Evolutionary conservation across 2,329 filamentous ascomycete genomes (phyloP).

Genomic region (Pseudogymnoascus sp.): DNA sequence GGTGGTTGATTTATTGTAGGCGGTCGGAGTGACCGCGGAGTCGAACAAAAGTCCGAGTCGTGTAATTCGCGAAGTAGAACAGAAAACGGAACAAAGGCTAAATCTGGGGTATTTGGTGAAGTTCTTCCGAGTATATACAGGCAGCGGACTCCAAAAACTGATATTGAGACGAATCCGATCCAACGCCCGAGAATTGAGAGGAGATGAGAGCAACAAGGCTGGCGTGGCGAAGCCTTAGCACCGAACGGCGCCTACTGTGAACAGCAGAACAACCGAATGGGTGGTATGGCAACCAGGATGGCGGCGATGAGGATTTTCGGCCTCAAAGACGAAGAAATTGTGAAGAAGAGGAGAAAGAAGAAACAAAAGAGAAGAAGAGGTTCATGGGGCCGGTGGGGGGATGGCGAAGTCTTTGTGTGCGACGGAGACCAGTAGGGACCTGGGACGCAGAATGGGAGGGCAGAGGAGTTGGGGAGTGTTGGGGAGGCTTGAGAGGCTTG

Average conservation of each 20-base stretch:
- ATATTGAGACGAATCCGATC: slow-evolving; percentile 8
- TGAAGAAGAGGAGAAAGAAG: slow-evolving; percentile 18
- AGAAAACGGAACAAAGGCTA: slow-evolving; percentile 10
- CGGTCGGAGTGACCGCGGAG: slow-evolving; percentile 15
- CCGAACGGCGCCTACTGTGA: slow-evolving; percentile 19
- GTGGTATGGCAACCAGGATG: slow-evolving; percentile 19
- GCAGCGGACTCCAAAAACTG: slow-evolving; percentile 6
- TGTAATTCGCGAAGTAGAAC: slow-evolving; percentile 15
- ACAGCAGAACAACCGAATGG: slow-evolving; percentile 18
- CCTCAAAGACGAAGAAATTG: slow-evolving; percentile 13
- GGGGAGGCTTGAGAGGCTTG: not conserved
- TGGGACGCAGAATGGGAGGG: slow-evolving; percentile 13
- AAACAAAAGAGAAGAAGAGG: slow-evolving; percentile 16
- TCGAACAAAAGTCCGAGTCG: slow-evolving; percentile 11
- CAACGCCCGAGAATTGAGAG: slow-evolving; percentile 12
- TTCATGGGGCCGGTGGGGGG: slow-evolving; percentile 14
- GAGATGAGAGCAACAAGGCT: slow-evolving; percentile 23
- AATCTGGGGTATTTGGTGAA: slow-evolving; percentile 15
- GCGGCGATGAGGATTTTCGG: slow-evolving; percentile 14
- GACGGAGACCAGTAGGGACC: slow-evolving; percentile 15
- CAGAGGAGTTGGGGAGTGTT: not conserved
- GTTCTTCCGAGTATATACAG: slow-evolving; percentile 12
- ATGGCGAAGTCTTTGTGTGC: slow-evolving; percentile 17
- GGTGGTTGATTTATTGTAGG: slow-evolving; percentile 18
- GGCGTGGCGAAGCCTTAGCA: slow-evolving; percentile 19